Evolutionary conservation across 2,329 filamentous ascomycete genomes (phyloP), one percentile per base, ranked within the genome.

Genomic region (Neocatenulostroma microsporum): DNA sequence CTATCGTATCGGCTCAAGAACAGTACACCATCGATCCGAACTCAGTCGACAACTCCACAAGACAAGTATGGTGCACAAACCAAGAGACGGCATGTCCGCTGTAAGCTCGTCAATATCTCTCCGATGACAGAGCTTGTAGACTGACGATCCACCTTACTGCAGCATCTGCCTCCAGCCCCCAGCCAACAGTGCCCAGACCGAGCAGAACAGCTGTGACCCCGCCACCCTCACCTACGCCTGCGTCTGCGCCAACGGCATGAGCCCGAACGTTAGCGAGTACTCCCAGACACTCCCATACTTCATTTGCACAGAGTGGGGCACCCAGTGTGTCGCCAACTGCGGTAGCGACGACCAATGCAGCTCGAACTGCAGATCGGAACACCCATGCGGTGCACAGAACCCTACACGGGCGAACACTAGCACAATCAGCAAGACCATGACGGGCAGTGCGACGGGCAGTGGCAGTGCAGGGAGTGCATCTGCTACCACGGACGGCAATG

Each of bases 231-330:
- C 65, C n/a, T 89, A 81, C 63, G 68, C 70, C 45, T 91, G 84
- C 60, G 67, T 85, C 49, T 91, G 84, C 67, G 69, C 71, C 45
- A 70, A 82, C 56, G 73, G 75, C 56, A 58, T 71, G 44, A 63
- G 72, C 35, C 84, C 84, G 48, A 87, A 88, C 63, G 63, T 84
- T 32, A 76, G 80, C 53, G 73, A 88, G 62, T 91, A 82, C 72
- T 80, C 79, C 14, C 71, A 85, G 50, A 88, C 84, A 1, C 68
- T 91, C 18, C 84, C 84, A 21, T 89, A 77, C 72, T 84, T 79
- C 64, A 71, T 78, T 51, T 91, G 84, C 72, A 71, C 70, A 30
- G 71, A 82, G 62, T 85, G 73, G 71, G 80, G 76, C 50, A 76
- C 67, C 57, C 74, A 85, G 62, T 61, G 48, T 41, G 77, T 82